phyloP scores from a whole-genome alignment of 768 basidiomycete genomes.

The Pleurotus tuber-regium region DNA sequence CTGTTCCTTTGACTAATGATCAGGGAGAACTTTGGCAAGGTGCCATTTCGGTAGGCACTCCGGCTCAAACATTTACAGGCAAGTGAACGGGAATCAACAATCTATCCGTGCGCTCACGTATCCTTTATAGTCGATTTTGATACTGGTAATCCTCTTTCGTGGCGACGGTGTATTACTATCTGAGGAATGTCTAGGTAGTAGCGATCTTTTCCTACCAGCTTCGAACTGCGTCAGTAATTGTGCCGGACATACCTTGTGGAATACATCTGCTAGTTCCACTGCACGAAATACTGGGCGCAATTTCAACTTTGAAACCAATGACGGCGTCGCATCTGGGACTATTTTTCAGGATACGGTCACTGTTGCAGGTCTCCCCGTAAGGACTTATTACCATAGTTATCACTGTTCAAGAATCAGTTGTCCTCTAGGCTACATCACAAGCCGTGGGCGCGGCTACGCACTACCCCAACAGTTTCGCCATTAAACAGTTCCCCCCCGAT shows the following conservation, averaged over 20 bases:
- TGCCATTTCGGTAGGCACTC: conserved; percentile 44
- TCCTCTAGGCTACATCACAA: conserved; percentile 23
- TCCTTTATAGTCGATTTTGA: conserved; percentile 45
- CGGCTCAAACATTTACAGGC: conserved; percentile 41
- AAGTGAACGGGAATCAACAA: conserved; percentile 5
- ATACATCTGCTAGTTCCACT: conserved; percentile 34
- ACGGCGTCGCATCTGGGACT: conserved; percentile 42
- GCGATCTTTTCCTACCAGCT: conserved; percentile 47
- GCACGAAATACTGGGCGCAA: conserved; percentile 25
- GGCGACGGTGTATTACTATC: not conserved
- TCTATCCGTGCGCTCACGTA: not conserved
- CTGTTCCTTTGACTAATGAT: conserved; percentile 32
- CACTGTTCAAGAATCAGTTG: not conserved
- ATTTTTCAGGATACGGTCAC: conserved; percentile 45
- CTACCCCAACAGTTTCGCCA: conserved; percentile 32
- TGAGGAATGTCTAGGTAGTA: conserved; percentile 35
- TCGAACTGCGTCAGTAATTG: conserved; percentile 31
- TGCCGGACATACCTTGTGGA: conserved; percentile 33
- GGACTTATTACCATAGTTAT: not conserved
- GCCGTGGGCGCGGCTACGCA: conserved; percentile 35
- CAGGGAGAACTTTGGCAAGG: conserved; percentile 40
- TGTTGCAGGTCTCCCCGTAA: conserved; percentile 39
- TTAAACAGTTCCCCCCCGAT: conserved; percentile 24
- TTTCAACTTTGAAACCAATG: conserved; percentile 45
- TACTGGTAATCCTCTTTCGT: conserved; percentile 29